phyloP scores from a whole-genome alignment of 257 asterid species.

The Nicotiana tomentosiformis region DNA sequence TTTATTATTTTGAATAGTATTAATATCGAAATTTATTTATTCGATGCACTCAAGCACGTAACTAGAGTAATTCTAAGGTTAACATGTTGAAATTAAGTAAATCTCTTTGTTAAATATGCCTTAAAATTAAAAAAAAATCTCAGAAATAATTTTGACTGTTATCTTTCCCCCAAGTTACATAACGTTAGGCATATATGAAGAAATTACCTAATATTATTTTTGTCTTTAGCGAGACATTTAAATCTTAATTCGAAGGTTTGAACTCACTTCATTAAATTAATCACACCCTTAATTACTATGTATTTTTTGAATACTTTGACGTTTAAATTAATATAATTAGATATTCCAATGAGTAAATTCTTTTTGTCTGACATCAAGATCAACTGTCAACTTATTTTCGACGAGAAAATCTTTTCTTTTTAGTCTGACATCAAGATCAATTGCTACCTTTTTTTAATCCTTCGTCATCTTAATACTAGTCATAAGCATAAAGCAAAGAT shows the following conservation, averaged over 20 bases:
- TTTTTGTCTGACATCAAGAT: neutral
- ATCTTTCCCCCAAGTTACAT: neutral
- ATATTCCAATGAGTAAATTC: neutral
- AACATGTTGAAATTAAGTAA: too few species aligned
- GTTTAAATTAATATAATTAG: neutral
- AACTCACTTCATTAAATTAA: neutral
- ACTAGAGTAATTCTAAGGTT: too few species aligned
- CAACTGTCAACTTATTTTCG: neutral
- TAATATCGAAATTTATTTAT: too few species aligned
- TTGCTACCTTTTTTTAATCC: neutral
- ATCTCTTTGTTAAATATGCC: neutral
- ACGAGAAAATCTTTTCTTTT: neutral
- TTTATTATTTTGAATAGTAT: too few species aligned
- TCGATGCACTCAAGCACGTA: too few species aligned
- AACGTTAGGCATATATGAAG: too few species aligned
- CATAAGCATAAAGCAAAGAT: slow-evolving; percentile 13
- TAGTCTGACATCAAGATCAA: slow-evolving; percentile 6
- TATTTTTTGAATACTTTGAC: too few species aligned
- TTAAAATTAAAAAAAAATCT: neutral
- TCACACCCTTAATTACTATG: neutral
- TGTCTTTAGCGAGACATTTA: too few species aligned
- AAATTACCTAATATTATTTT: too few species aligned
- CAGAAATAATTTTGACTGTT: neutral
- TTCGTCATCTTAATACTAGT: slow-evolving; percentile 16
- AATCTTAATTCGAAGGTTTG: too few species aligned